Evolutionary conservation across 225 moss, liverwort and hornwort species (phyloP).

Genomic region (Straminergon stramineum): DNA sequence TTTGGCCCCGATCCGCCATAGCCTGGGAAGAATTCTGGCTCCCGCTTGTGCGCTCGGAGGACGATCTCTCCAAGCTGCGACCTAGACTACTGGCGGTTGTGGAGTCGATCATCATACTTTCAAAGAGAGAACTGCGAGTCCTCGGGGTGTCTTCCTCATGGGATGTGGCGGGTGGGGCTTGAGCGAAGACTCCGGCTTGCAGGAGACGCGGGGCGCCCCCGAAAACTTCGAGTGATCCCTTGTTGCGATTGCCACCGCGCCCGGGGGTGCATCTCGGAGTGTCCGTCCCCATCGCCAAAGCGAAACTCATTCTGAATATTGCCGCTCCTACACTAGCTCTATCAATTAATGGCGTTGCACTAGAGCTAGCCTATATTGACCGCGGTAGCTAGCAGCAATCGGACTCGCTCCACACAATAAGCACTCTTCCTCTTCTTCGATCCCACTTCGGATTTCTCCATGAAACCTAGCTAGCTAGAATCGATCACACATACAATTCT

Average conservation of each 20-base stretch:
- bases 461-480: neutral
- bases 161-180: neutral
- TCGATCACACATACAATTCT: neutral
- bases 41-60: neutral
- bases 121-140: neutral
- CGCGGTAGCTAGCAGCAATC: neutral
- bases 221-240: conserved; percentile 7
- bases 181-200: conserved; percentile 10
- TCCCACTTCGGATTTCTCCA: neutral
- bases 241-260: neutral
- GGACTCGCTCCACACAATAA: neutral
- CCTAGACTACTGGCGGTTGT: neutral
- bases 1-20: neutral
- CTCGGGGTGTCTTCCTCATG: neutral
- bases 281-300: neutral
- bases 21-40: neutral
- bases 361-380: too few relatives aligned
- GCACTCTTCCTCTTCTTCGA: neutral
- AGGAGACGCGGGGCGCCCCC: conserved; percentile 7
- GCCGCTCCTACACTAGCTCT: neutral
- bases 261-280: neutral
- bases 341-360: neutral
- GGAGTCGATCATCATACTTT: conserved; percentile 4
- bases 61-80: neutral
- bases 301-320: neutral